Percentiles rank a stretch among this genome's conserved stretches.
These are phyloP conservation scores for Geosmithia putterillii DNA, from an alignment of 2,329 filamentous ascomycete genomes.

Conservation along the genomic window DNA sequence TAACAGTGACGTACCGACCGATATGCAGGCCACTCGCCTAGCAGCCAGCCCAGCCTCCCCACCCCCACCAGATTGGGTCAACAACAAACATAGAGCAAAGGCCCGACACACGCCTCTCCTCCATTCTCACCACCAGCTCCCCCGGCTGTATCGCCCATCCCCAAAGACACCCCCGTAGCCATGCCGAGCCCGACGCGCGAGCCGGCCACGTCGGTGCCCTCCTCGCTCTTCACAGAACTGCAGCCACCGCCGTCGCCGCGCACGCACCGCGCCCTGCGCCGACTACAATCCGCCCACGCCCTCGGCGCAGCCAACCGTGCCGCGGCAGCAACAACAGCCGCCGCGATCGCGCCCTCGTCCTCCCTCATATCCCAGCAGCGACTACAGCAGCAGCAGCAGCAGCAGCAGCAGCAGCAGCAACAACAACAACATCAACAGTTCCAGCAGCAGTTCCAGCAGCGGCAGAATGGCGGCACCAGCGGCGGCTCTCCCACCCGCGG, in stretches of 20 bases:
- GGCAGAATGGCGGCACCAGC: slow-evolving; percentile 8
- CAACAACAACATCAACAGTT: too few relatives aligned
- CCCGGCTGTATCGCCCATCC: too few relatives aligned
- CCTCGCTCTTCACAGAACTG: slow-evolving; percentile 22
- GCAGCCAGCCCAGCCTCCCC: not conserved
- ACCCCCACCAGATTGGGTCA: not conserved
- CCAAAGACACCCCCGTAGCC: slow-evolving; percentile 53
- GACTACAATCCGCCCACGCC: slow-evolving; percentile 65
- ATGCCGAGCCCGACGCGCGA: slow-evolving; percentile 5
- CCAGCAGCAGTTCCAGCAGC: slow-evolving; percentile 15
- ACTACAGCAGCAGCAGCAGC: slow-evolving; percentile 28
- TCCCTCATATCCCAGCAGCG: slow-evolving; percentile 54
- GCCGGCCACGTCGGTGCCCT: not conserved
- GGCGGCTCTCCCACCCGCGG: slow-evolving; percentile 18
- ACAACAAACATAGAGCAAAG: not conserved
- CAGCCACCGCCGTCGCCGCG: slow-evolving; percentile 48
- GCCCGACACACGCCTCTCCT: not conserved
- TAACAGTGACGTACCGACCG: not conserved
- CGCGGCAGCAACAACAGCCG: slow-evolving; percentile 7
- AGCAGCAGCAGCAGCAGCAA: slow-evolving; percentile 27
- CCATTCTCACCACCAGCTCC: too few relatives aligned
- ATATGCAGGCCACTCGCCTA: too few relatives aligned
- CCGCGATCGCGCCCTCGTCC: slow-evolving; percentile 20
- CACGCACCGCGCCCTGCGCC: slow-evolving; percentile 55
- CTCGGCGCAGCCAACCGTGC: slow-evolving; percentile 31